phyloP scores from a whole-genome alignment of 1,139 yeast genomes.

The Schwanniomyces etchellsii region DNA sequence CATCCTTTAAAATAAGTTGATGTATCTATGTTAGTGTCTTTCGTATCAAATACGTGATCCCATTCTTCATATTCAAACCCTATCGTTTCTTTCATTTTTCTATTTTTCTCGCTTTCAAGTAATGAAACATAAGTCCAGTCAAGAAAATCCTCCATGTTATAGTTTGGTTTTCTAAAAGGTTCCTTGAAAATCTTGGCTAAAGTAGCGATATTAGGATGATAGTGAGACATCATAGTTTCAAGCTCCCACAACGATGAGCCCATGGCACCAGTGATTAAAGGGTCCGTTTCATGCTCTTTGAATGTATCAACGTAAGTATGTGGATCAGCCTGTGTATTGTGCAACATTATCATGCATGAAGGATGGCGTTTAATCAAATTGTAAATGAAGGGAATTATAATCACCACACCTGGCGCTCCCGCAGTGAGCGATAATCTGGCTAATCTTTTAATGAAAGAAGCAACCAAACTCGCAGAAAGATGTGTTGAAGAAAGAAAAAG shows the following conservation, averaged over 20 bases:
- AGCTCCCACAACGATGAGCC: conserved; percentile 91
- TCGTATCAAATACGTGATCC: conserved; percentile 29
- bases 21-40: conserved; percentile 1
- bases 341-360: conserved; percentile 86
- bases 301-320: conserved; percentile 59
- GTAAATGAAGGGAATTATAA: conserved; percentile 85
- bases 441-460: conserved; percentile 81
- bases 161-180: conserved; percentile 82
- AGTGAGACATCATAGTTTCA: conserved; percentile 76
- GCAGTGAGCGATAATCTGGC: conserved; percentile 73
- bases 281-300: conserved; percentile 59
- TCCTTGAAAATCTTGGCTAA: conserved; percentile 83
- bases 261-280: conserved; percentile 72
- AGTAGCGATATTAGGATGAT: conserved; percentile 93
- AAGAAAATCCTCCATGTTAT: conserved; percentile 88
- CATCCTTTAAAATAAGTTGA: conserved; percentile 22
- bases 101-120: conserved; percentile 66
- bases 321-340: conserved; percentile 29
- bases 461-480: conserved; percentile 74
- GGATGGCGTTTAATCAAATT: conserved; percentile 89
- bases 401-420: conserved; percentile 86
- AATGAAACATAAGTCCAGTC: conserved; percentile 84
- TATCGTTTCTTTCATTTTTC: conserved; percentile 65
- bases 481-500: conserved; percentile 84
- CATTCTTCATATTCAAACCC: conserved; percentile 75